Evolutionary conservation across 2,329 filamentous ascomycete species (phyloP), one percentile per base, ranked within the genome.

Genomic region (Didymella lethalis): DNA sequence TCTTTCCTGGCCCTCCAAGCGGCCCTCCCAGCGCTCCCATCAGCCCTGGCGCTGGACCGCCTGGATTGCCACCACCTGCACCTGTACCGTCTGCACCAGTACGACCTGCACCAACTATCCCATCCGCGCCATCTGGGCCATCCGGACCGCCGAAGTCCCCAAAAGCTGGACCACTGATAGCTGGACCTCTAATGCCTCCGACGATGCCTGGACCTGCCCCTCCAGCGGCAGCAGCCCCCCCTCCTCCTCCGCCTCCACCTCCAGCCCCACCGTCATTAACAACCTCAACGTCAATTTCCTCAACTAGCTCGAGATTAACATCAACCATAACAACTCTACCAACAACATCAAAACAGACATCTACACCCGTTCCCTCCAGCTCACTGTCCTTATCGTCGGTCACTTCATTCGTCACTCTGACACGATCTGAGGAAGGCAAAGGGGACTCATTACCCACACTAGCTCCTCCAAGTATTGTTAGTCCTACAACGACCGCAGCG

Each of bases 331-430:
- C 20, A 5, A 38, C 40, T 28, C 16, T n/a, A 46, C 31, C 8
- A 2, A 29, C 40, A 25, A 7, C 25, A 23, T 51, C 41, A 2
- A 18, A 12, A 18, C 32, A 26, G 16, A 34, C 41, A 8, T 28
- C 14, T 12, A 11, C 11, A 11, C 16, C 25, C 2, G 34, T 28
- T 3, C 14, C 20, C 1, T 25, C 26, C 2, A 40, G 25, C 12
- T 45, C 25, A 31, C n/a, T 20, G 7, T 11, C 20, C 7, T 20
- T 32, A 7, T 20, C 23, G 8, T 8, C 18, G 25, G 10, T 29
- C 20, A 28, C 57, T 6, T 48, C 57, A 10, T 60, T 60, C 26
- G 43, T 56, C 18, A 60, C 48, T 3, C 48, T 55, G 6, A 56
- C 48, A 6, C 34, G 44, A 12, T 55, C 52, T 34, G 52, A 48